phyloP scores from a whole-genome alignment of 2,329 filamentous ascomycete species.

The Hypocrella siamensis region DNA sequence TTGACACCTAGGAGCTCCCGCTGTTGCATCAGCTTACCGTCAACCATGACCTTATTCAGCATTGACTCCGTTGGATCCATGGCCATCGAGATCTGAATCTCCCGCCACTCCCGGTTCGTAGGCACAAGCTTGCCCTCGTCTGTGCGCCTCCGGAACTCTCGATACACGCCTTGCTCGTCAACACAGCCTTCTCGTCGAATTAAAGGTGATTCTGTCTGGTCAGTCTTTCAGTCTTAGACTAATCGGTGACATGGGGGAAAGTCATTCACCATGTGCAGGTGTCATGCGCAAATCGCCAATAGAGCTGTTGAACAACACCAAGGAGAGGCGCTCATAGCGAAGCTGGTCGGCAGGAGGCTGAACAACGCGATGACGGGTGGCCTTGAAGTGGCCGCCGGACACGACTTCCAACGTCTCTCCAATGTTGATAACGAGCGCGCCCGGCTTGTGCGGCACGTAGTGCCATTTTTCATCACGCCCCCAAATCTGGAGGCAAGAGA shows the following conservation, averaged over 20 bases:
- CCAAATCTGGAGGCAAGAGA: conserved; percentile 9
- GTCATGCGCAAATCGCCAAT: conserved; percentile 25
- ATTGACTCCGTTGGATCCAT: conserved; percentile 25
- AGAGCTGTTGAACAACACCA: conserved; percentile 29
- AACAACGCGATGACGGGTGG: conserved; percentile 7
- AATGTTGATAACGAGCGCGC: conserved; percentile 9
- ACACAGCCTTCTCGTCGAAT: conserved; percentile 23
- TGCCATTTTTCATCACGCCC: conserved; percentile 8
- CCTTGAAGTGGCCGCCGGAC: conserved; percentile 8
- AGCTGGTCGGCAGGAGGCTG: conserved; percentile 8
- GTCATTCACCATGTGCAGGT: conserved; percentile 14
- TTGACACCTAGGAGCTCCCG: conserved; percentile 30
- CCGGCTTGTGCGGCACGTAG: conserved; percentile 8
- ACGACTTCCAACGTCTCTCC: conserved; percentile 8
- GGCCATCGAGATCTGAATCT: conserved; percentile 28
- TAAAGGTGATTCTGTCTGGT: conserved; percentile 11
- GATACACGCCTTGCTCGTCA: conserved; percentile 26
- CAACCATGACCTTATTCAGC: conserved; percentile 22
- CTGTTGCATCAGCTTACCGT: conserved; percentile 29
- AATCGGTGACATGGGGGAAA: neutral
- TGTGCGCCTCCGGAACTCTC: conserved; percentile 26
- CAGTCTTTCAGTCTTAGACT: neutral
- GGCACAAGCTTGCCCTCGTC: conserved; percentile 23
- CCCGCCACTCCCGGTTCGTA: conserved; percentile 30
- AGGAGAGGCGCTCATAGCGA: conserved; percentile 21